phyloP scores from a whole-genome alignment of 495 filamentous ascomycete genomes.

The Melanomma pulvis-pyrius region DNA sequence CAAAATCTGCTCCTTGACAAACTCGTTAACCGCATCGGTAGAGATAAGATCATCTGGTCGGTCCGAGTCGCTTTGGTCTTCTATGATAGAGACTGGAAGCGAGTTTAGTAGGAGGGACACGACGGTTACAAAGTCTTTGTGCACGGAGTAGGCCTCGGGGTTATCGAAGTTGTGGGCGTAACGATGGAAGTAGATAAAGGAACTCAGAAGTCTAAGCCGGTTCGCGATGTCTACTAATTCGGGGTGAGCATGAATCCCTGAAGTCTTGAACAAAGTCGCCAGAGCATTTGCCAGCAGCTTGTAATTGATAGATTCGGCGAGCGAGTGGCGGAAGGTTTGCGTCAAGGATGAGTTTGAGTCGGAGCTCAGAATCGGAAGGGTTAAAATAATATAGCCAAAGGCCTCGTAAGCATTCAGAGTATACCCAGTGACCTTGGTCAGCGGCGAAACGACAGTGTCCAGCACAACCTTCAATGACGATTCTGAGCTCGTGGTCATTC shows the following conservation, averaged over 20 bases:
- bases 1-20: slow-evolving; percentile 55
- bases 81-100: slow-evolving; percentile 61
- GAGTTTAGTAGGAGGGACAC: slow-evolving; percentile 65
- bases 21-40: slow-evolving; percentile 33
- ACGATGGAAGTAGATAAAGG: slow-evolving; percentile 71
- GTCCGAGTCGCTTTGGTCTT: slow-evolving; percentile 48
- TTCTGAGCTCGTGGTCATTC: slow-evolving; percentile 1
- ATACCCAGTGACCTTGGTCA: slow-evolving; percentile 51
- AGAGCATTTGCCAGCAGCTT: slow-evolving; percentile 57
- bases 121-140: slow-evolving; percentile 65
- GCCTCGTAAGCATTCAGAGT: slow-evolving; percentile 59
- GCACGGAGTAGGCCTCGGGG: slow-evolving; percentile 44
- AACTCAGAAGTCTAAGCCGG: slow-evolving; percentile 70
- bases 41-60: slow-evolving; percentile 1
- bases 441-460: slow-evolving; percentile 52
- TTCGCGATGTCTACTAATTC: slow-evolving; percentile 41
- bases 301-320: slow-evolving; percentile 58
- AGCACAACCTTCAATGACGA: slow-evolving; percentile 25
- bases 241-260: slow-evolving; percentile 29
- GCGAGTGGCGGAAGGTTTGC: slow-evolving; percentile 43
- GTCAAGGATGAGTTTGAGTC: slow-evolving; percentile 45
- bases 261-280: slow-evolving; percentile 43
- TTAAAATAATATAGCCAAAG: slow-evolving; percentile 60
- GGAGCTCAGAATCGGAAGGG: slow-evolving; percentile 48
- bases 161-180: slow-evolving; percentile 51